Evolutionary conservation across 1,284 basidiomycete species (phyloP).

Genomic region (Tilletia caries): DNA sequence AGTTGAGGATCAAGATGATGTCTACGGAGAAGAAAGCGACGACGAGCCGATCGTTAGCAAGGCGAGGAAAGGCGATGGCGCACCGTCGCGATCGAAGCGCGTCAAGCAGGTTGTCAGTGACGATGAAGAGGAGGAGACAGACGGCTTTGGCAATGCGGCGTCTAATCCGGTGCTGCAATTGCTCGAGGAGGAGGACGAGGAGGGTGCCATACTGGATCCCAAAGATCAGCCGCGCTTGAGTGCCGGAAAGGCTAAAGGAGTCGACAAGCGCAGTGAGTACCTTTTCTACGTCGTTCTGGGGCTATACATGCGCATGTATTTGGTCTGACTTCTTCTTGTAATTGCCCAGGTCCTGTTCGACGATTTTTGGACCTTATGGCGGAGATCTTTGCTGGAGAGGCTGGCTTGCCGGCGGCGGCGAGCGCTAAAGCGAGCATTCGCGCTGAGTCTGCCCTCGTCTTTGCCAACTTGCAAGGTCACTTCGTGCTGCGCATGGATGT

Average conservation of each 20-base stretch:
- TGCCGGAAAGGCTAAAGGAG: constrained; percentile 13
- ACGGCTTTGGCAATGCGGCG: too few species aligned
- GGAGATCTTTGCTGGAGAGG: constrained; percentile 84
- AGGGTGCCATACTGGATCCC: not conserved
- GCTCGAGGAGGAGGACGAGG: not conserved
- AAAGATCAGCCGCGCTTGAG: constrained; percentile 12
- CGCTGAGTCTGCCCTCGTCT: constrained; percentile 60
- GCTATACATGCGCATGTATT: not conserved
- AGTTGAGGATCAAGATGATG: not conserved
- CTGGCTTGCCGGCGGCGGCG: constrained; percentile 66
- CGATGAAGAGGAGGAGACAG: not conserved
- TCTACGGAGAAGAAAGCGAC: too few species aligned
- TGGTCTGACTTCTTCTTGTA: constrained; percentile 12
- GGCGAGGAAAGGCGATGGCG: too few species aligned
- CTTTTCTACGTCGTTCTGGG: not conserved
- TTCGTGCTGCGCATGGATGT: constrained; percentile 23
- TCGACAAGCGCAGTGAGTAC: constrained; percentile 16
- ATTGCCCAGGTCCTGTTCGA: constrained; percentile 64
- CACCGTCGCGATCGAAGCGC: too few species aligned
- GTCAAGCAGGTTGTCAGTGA: too few species aligned
- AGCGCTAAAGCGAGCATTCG: constrained; percentile 64
- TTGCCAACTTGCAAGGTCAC: constrained; percentile 26
- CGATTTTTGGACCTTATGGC: constrained; percentile 71
- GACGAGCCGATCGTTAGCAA: too few species aligned
- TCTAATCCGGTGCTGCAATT: not conserved